These are phyloP conservation scores for Phytophthora podocarpi DNA, from an alignment of 352 stramenopile species.

Conservation along the genomic window DNA sequence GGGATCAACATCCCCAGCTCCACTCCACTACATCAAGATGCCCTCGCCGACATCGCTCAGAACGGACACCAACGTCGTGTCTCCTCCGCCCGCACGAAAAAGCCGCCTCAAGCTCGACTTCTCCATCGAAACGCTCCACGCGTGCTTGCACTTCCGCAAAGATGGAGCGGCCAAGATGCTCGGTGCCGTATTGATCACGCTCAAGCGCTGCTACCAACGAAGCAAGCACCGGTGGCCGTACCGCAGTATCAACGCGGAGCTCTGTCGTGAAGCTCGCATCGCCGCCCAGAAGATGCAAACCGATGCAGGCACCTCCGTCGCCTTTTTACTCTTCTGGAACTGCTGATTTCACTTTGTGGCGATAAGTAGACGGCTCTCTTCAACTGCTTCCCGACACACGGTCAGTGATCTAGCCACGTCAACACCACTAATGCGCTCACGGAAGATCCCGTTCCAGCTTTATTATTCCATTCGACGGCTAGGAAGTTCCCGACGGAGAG, in stretches of 20 bases:
- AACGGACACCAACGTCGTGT: background rate
- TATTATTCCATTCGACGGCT: background rate
- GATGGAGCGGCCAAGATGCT: conserved; percentile 54
- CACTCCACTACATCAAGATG: background rate
- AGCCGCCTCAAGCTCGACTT: conserved; percentile 61
- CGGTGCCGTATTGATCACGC: conserved; percentile 54
- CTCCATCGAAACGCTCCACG: conserved; percentile 36
- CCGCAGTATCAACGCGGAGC: conserved; percentile 44
- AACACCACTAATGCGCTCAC: background rate
- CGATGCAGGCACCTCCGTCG: background rate
- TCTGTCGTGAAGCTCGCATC: conserved; percentile 30
- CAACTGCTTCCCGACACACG: conserved; percentile 18
- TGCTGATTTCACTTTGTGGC: conserved; percentile 31
- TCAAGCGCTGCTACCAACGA: conserved; percentile 65
- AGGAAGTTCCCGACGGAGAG: background rate
- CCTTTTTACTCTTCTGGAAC: background rate
- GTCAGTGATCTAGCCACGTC: conserved; percentile 6
- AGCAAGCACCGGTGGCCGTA: conserved; percentile 58
- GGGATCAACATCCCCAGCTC: background rate
- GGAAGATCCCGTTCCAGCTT: background rate
- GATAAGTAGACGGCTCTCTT: background rate
- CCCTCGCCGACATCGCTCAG: background rate
- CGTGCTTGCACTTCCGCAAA: conserved; percentile 52
- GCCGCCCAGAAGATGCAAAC: background rate
- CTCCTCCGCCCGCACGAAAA: conserved; percentile 18